A percentile compares a stretch with the other conserved stretches of the same genome.
Conservation (phyloP, 352 stramenopile genomes). For the Globisporangium spiculum region DNA sequence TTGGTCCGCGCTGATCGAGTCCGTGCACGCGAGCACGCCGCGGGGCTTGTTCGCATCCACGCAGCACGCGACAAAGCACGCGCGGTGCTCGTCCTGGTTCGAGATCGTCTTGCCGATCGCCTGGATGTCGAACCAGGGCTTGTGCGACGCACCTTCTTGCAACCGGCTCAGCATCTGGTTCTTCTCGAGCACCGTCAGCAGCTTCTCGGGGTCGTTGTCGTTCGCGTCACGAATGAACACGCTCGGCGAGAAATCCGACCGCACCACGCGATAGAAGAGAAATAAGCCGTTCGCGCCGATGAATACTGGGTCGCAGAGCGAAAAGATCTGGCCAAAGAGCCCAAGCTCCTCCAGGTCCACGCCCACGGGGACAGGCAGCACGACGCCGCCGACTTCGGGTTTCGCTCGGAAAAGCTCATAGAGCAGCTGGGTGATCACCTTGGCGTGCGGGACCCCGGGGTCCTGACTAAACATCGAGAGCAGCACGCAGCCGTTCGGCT, state of each 20-base stretch:
- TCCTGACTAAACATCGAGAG: constrained; percentile 51
- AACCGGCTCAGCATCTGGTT: constrained; percentile 30
- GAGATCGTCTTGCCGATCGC: constrained; percentile 24
- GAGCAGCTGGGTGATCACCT: constrained; percentile 32
- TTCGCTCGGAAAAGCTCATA: constrained; percentile 39
- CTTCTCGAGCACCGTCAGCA: constrained; percentile 31
- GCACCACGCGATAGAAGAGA: constrained; percentile 59
- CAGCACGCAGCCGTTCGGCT: constrained; percentile 46
- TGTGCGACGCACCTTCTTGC: constrained; percentile 32
- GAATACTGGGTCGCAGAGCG: constrained; percentile 45
- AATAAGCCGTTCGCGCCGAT: constrained; percentile 40
- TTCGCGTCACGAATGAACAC: constrained; percentile 30
- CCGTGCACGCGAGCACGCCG: constrained; percentile 48
- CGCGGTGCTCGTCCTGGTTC: constrained; percentile 52
- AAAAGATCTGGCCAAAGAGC: constrained; percentile 65
- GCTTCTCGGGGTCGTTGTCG: constrained; percentile 25
- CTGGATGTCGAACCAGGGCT: constrained; percentile 42
- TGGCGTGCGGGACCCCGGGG: constrained; percentile 18
- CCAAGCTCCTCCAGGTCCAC: constrained; percentile 51
- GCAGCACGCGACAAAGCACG: constrained; percentile 51
- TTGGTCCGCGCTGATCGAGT: constrained; percentile 41
- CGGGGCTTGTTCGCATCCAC: constrained; percentile 26
- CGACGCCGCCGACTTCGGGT: constrained; percentile 42
- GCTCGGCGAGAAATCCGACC: constrained; percentile 41
- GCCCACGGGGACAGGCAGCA: constrained; percentile 46